Conservation (phyloP, 805 yeast species). For the Isabelozyma pseudorhagii region DNA sequence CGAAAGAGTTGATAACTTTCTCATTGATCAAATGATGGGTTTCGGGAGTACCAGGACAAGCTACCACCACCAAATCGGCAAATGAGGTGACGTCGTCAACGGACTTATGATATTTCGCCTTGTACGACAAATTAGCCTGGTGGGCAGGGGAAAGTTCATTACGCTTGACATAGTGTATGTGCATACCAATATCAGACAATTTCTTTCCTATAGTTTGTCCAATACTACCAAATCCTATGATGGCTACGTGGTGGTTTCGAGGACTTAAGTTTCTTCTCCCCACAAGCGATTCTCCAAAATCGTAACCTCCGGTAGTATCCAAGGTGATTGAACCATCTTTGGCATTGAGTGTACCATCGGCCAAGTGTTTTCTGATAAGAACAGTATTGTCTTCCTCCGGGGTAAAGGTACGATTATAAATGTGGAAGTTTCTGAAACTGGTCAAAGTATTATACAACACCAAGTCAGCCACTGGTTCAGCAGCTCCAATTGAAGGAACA, state of each 20-base stretch:
- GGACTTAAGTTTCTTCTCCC: conserved; percentile 49
- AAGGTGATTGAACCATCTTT: conserved; percentile 20
- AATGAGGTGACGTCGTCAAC: conserved; percentile 29
- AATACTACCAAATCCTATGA: conserved; percentile 75
- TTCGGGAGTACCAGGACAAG: conserved; percentile 61
- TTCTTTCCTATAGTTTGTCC: conserved; percentile 63
- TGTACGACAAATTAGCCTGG: conserved; percentile 38
- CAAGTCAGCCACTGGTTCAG: conserved; percentile 71
- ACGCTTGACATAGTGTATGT: conserved; percentile 60
- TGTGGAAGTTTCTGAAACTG: conserved; percentile 55
- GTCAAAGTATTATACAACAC: conserved; percentile 58
- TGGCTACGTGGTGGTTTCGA: conserved; percentile 52
- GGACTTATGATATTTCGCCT: conserved; percentile 38
- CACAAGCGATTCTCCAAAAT: conserved; percentile 46
- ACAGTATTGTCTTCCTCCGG: conserved; percentile 39
- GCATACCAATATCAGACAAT: conserved; percentile 60
- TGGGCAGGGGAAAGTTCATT: conserved; percentile 33
- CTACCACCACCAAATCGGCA: conserved; percentile 61
- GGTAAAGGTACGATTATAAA: conserved; percentile 43
- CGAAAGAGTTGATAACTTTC: conserved; percentile 43
- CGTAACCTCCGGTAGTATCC: conserved; percentile 16
- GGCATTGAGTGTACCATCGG: conserved; percentile 30
- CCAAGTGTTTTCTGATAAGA: conserved; percentile 38
- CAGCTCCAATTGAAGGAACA: conserved; percentile 53
- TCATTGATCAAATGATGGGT: conserved; percentile 55